Base-by-base conservation (phyloP, 805 yeast species). In the Cyberlindnera nakhonratchasimensis region DNA sequence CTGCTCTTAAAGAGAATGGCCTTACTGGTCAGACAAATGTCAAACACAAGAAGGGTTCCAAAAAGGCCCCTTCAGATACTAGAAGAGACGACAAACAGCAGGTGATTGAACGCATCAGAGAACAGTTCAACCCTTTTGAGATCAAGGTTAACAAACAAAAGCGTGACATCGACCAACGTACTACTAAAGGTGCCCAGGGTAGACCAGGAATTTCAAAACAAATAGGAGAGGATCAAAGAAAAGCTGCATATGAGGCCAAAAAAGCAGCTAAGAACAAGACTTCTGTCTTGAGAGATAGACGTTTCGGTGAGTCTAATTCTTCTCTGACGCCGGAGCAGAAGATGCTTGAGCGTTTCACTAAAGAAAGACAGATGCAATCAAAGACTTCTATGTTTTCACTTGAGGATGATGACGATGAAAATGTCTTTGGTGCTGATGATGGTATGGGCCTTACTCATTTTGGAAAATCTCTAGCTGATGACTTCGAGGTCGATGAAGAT, bases 291-390 rank as follows among this genome's bases (percentile, higher is more conserved):
- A 62, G 79, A 3, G 99, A 93, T 69, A 75, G 89, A 52, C 79
- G 96, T 65, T 91, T 93, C 63, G 99, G 99, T 61, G 99, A 93
- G 59, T 75, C 77, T 50, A 82, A 87, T 62, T 62, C 70, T 7
- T 63, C 70, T 36, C 57, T 93, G 70, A 76, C 83, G n/a, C 80
- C 80, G 11, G 98, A 93, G 63, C 96, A 93, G 53, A 87, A 85
- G 63, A 89, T 89, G 96, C 75, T 93, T 65, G 96, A 85, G 59
- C 80, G 99, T 68, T 93, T 88, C 69, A 86, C 96, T 4, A 79
- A 82, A 43, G 98, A 91, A 67, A 75, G 86, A 59, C 95, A 88
- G 61, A 56, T 73, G 14, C 74, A 75, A 45, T 67, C 74, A 18
- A 80, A 74, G 52, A 67, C 72, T 31, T 76, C 80, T 23, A 57